Evolutionary conservation across 1,139 yeast species (phyloP).

Genomic region (Kurtzmaniella quercitrusa): DNA sequence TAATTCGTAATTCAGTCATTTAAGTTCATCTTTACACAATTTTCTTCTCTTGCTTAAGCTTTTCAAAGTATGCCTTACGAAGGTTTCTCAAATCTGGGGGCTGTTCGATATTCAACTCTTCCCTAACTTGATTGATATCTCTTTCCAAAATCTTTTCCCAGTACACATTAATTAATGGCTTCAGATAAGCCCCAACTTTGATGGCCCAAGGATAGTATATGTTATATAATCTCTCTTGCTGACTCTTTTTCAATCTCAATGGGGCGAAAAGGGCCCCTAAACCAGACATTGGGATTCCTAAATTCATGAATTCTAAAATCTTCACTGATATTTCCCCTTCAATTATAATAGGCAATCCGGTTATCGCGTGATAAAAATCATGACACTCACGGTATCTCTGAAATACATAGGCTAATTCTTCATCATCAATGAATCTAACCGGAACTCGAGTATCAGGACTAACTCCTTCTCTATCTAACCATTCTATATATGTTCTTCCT

Average conservation of each 20-base stretch:
- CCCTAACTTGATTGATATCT: conserved; percentile 69
- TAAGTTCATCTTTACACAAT: conserved; percentile 1
- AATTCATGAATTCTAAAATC: conserved; percentile 86
- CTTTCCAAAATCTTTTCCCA: conserved; percentile 84
- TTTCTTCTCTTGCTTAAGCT: conserved; percentile 22
- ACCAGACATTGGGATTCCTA: conserved; percentile 96
- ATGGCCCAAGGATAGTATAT: conserved; percentile 91
- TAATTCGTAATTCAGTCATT: no score
- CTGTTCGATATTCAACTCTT: conserved; percentile 63
- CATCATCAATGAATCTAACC: conserved; percentile 83
- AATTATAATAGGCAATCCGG: conserved; percentile 84
- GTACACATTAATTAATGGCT: conserved; percentile 80
- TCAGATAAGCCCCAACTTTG: conserved; percentile 65
- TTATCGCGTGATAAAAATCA: conserved; percentile 91
- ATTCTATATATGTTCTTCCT: conserved; percentile 72
- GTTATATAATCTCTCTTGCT: conserved; percentile 48
- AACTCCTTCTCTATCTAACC: conserved; percentile 86
- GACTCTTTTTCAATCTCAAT: conserved; percentile 53
- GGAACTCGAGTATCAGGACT: conserved; percentile 92
- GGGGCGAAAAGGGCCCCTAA: conserved; percentile 89
- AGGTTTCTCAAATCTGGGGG: conserved; percentile 76
- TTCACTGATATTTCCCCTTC: conserved; percentile 96
- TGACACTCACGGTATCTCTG: conserved; percentile 95
- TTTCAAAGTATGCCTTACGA: conserved; percentile 40
- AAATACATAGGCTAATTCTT: conserved; percentile 85